Evolutionary conservation across 2,329 filamentous ascomycete genomes (phyloP).

Genomic region (Emmonsiellopsis sp.): DNA sequence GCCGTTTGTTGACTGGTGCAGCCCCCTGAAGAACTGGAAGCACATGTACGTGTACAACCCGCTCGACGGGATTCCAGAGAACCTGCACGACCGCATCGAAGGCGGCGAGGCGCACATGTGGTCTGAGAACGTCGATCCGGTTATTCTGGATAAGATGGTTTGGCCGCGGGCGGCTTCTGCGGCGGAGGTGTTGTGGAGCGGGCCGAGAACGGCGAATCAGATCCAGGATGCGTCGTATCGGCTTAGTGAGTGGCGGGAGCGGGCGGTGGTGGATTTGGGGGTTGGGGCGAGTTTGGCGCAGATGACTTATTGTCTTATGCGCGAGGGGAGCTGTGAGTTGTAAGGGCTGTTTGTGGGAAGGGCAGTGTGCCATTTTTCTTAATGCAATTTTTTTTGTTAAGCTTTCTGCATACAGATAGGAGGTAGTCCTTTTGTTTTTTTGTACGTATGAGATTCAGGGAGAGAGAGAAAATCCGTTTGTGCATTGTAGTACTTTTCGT

Average conservation of each 20-base stretch:
- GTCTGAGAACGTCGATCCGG: conserved; percentile 66
- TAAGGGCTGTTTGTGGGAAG: not conserved
- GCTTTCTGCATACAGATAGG: too few relatives aligned
- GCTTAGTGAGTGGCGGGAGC: conserved; percentile 66
- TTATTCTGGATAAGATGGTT: conserved; percentile 65
- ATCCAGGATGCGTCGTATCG: conserved; percentile 55
- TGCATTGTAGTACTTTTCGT: too few relatives aligned
- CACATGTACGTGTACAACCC: conserved; percentile 76
- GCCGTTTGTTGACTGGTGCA: conserved; percentile 20
- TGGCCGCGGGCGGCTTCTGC: conserved; percentile 71
- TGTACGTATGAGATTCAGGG: too few relatives aligned
- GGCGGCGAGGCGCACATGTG: conserved; percentile 78
- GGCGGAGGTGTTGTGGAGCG: conserved; percentile 74
- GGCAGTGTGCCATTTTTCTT: not conserved
- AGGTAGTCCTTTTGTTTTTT: too few relatives aligned
- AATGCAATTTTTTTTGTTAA: too few relatives aligned
- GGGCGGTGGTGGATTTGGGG: conserved; percentile 56
- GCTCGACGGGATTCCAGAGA: conserved; percentile 50
- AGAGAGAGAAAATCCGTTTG: too few relatives aligned
- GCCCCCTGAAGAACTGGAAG: conserved; percentile 71
- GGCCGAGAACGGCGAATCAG: conserved; percentile 30
- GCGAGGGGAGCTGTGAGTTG: conserved; percentile 11
- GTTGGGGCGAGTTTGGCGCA: conserved; percentile 58
- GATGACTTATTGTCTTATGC: conserved; percentile 59
- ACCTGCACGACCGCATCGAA: conserved; percentile 58